A percentile compares a stretch with the other conserved stretches of the same genome.
Conservation (phyloP, 2,329 filamentous ascomycete species). For the Penicillium psychrosexuale region DNA sequence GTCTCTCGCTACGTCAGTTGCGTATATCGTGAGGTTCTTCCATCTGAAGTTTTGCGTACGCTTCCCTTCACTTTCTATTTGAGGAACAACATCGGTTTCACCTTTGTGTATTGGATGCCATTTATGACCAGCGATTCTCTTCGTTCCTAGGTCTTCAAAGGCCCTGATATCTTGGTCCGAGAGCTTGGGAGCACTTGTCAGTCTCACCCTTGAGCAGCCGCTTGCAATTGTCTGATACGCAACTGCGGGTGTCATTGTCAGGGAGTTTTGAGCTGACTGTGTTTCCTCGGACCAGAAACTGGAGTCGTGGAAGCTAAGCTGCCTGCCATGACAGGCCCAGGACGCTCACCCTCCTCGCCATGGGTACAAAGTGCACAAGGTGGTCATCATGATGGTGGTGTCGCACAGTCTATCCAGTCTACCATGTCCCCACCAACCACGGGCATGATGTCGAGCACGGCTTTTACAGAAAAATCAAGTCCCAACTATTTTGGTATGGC, state of each 20-base stretch:
- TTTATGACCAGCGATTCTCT: background rate
- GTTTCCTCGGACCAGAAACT: background rate
- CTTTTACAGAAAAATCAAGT: slow-evolving; percentile 48
- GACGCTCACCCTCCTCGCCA: slow-evolving; percentile 32
- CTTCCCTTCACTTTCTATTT: background rate
- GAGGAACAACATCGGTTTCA: background rate
- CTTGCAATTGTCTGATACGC: background rate
- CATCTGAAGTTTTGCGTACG: background rate
- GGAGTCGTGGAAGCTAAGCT: slow-evolving; percentile 17
- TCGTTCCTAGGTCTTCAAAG: background rate
- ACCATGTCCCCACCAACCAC: slow-evolving; percentile 21
- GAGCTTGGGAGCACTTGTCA: background rate
- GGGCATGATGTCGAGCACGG: slow-evolving; percentile 15
- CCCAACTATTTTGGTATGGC: slow-evolving; percentile 86
- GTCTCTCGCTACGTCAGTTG: slow-evolving; percentile 2
- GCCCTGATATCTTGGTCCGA: background rate
- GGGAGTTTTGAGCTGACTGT: slow-evolving; percentile 1
- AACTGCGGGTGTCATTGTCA: background rate
- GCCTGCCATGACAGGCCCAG: slow-evolving; percentile 34
- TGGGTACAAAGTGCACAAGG: slow-evolving; percentile 30
- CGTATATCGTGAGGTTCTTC: background rate
- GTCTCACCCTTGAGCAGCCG: background rate
- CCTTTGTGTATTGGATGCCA: background rate
- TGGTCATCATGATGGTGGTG: slow-evolving; percentile 16
- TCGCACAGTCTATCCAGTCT: slow-evolving; percentile 17